These are phyloP conservation scores for Starmera quercuum DNA, from an alignment of 805 yeast species.

Conservation along the genomic window DNA sequence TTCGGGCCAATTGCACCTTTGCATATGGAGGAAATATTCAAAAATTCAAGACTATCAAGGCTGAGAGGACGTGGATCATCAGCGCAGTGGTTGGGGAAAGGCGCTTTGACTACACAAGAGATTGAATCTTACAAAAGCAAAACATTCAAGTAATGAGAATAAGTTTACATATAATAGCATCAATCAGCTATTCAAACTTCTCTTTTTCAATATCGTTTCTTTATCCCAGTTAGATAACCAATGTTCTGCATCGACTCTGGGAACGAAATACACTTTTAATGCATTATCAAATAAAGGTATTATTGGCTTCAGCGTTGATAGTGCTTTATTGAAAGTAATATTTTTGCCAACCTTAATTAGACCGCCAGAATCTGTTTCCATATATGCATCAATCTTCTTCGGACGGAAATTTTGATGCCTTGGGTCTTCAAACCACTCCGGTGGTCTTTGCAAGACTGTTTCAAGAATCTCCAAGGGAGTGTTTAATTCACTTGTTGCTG, in stretches of 20 bases:
- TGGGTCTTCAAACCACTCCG: conserved; percentile 55
- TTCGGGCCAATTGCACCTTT: conserved; percentile 73
- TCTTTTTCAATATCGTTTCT: conserved; percentile 44
- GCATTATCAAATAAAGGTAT: conserved; percentile 75
- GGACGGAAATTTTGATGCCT: conserved; percentile 52
- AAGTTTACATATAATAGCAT: background rate
- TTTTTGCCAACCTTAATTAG: conserved; percentile 80
- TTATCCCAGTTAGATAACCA: conserved; percentile 71
- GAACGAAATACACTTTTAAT: conserved; percentile 70
- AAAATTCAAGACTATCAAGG: conserved; percentile 38
- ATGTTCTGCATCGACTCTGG: conserved; percentile 51
- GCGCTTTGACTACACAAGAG: conserved; percentile 37
- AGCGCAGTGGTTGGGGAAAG: conserved; percentile 38
- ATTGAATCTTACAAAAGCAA: conserved; percentile 37
- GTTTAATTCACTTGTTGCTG: conserved; percentile 64
- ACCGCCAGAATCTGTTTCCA: conserved; percentile 82
- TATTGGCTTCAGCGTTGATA: conserved; percentile 52
- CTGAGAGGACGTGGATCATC: conserved; percentile 47
- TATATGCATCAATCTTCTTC: conserved; percentile 59
- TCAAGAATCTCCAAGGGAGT: conserved; percentile 58
- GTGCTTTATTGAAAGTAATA: conserved; percentile 52
- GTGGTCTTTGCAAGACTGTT: conserved; percentile 57
- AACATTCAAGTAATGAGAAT: conserved; percentile 21
- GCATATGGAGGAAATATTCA: conserved; percentile 63
- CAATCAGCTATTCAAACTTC: conserved; percentile 13